A percentile compares a stretch with the other conserved stretches of the same genome.
Evolutionary conservation across 1,284 basidiomycete species (phyloP).

Genomic region (Hymenochaete sp.): DNA sequence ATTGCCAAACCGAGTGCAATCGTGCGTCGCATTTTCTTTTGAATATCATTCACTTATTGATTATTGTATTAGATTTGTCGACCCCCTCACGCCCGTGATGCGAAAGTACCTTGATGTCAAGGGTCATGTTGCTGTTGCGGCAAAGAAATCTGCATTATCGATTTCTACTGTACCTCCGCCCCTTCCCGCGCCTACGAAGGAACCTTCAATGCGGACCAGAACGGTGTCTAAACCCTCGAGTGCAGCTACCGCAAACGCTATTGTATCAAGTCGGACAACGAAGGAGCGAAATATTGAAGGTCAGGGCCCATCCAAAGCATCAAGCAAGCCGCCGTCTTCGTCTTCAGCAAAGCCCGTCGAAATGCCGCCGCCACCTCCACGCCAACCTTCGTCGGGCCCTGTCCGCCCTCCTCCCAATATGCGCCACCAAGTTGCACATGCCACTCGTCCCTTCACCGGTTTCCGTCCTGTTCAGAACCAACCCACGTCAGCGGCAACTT

Average conservation of each 20-base stretch:
- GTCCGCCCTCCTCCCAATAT: conserved; percentile 12
- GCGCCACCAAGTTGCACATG: conserved; percentile 11
- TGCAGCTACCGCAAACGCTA: too few relatives aligned
- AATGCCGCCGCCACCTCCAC: conserved; percentile 6
- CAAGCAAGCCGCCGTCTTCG: conserved; percentile 12
- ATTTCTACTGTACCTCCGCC: conserved; percentile 20
- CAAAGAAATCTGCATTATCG: conserved; percentile 6
- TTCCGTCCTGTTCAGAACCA: conserved; percentile 5
- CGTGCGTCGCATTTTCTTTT: conserved; percentile 34
- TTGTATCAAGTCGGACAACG: conserved; percentile 1
- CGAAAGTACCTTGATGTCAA: conserved; percentile 71
- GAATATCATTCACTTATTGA: conserved; percentile 9
- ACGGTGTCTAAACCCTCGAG: not conserved
- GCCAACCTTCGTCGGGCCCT: conserved; percentile 7
- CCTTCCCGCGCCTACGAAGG: conserved; percentile 23
- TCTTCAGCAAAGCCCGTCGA: not conserved
- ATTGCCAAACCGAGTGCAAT: conserved; percentile 56
- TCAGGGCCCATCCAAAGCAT: not conserved
- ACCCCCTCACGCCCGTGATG: conserved; percentile 66
- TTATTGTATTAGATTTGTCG: conserved; percentile 46
- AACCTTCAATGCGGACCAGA: not conserved
- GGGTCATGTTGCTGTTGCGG: conserved; percentile 18
- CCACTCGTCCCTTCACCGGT: conserved; percentile 2
- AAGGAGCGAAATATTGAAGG: not conserved
- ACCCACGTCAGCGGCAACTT: not conserved